phyloP scores from a whole-genome alignment of 176 grass and related monocot species.

The Cocos nucifera region DNA sequence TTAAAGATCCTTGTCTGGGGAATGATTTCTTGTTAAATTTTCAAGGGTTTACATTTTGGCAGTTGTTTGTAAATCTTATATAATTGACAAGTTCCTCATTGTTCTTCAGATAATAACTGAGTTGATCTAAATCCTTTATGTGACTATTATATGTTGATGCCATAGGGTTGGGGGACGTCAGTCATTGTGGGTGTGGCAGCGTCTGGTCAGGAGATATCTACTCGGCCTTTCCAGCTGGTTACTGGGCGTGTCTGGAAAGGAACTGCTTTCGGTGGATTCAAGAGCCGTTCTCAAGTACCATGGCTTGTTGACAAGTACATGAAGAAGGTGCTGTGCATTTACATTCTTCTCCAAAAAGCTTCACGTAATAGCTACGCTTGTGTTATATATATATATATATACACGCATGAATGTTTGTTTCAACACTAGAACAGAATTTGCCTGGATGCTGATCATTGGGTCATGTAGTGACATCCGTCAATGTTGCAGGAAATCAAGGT shows the following conservation, averaged over 20 bases:
- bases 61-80: too few species aligned
- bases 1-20: too few species aligned
- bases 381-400: too few species aligned
- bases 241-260: slow-evolving; percentile 95
- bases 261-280: slow-evolving; percentile 95
- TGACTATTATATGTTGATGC: not conserved
- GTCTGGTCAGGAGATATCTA: slow-evolving; percentile 88
- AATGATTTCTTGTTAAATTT: too few species aligned
- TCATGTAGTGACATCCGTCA: too few species aligned
- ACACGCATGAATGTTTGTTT: too few species aligned
- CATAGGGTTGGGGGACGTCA: slow-evolving; percentile 89
- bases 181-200: slow-evolving; percentile 86
- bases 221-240: slow-evolving; percentile 87
- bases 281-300: slow-evolving; percentile 88
- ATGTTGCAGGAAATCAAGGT: slow-evolving; percentile 86
- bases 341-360: not conserved
- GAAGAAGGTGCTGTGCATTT: slow-evolving; percentile 58
- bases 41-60: too few species aligned
- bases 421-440: too few species aligned
- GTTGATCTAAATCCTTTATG: not conserved
- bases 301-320: slow-evolving; percentile 96
- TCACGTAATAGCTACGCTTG: too few species aligned
- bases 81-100: too few species aligned
- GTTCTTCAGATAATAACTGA: too few species aligned
- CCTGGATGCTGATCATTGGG: too few species aligned